Conservation (phyloP, 495 filamentous ascomycete genomes). For the Cladorrhinum samala region DNA sequence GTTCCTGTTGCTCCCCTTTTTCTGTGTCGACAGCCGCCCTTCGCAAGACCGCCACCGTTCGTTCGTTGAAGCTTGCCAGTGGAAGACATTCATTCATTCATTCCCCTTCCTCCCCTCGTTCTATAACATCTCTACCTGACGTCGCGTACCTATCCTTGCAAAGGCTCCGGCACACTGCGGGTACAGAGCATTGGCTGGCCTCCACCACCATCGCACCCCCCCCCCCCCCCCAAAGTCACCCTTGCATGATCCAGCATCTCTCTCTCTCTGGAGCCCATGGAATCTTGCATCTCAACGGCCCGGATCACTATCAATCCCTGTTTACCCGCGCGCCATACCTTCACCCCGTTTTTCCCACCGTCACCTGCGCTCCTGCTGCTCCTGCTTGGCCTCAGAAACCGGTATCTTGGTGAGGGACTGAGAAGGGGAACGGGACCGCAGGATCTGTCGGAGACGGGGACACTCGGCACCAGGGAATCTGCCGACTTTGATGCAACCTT, state of each 20-base stretch:
- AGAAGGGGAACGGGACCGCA: neutral
- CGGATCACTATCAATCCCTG: conserved; percentile 19
- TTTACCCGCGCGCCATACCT: conserved; percentile 13
- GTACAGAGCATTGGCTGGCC: neutral
- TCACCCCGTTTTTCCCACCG: conserved; percentile 5
- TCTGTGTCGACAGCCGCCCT: conserved; percentile 7
- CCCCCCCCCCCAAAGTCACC: conserved; percentile 19
- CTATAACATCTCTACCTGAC: too few species aligned
- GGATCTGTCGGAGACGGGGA: neutral
- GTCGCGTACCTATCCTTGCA: too few species aligned
- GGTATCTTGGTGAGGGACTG: neutral
- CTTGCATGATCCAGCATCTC: conserved; percentile 33
- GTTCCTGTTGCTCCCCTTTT: neutral
- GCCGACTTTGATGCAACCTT: conserved; percentile 8
- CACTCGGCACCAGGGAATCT: neutral
- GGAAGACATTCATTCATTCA: neutral
- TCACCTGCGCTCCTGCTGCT: conserved; percentile 8
- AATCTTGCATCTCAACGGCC: conserved; percentile 35
- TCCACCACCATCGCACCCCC: conserved; percentile 15
- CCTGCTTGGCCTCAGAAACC: neutral
- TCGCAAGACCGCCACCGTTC: neutral
- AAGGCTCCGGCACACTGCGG: conserved; percentile 13
- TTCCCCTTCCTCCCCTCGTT: neutral
- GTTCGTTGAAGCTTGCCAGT: too few species aligned
- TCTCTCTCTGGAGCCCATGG: conserved; percentile 23